Evolutionary conservation across 768 basidiomycete genomes (phyloP), one percentile per base, ranked within the genome.

Genomic region (Albatrellus ellisii): DNA sequence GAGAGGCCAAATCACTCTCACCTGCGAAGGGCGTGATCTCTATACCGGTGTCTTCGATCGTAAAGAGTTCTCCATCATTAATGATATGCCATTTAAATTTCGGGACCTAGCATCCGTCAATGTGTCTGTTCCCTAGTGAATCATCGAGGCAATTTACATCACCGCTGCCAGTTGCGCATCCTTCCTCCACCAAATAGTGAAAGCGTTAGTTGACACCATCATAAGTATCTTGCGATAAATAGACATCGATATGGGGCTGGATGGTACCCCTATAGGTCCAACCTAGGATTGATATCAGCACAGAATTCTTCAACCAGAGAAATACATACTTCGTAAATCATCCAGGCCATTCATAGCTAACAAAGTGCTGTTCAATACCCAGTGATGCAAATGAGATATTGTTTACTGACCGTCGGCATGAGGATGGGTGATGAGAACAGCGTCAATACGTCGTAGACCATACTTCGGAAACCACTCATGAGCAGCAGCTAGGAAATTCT

Each of bases 281-380:
- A 39, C 70, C 84, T 84, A 50, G 21, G 47, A 46, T 11, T 4
- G 29, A n/a, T 39, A 14, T 39, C n/a, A 43, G 26, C 26, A 24
- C 9, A 17, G 10, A 26, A 17, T 36, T 20, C 25, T 26, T 32
- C 24, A 25, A 26, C 32, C 38, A 41, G 31, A 25, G 24, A 9
- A 11, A 46, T 26, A 58, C 65, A 43, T 46, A 79, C 85, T 80
- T 66, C 89, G 68, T 27, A 92, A 63, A 58, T 94, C 89, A 60
- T 94, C 89, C 43, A 94, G 59, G 3, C 90, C 90, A 53, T 89
- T 88, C 65, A 88, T 85, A 5, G 90, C 89, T 69, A 41, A 10
- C 10, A 26, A 36, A n/a, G 39, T 12, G 25, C 41, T n/a, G n/a
- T 20, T 24, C 18, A 10, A 25, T 32, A 15, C 26, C 32, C 37